Evolutionary conservation across 352 stramenopile genomes (phyloP), one percentile per base, ranked within the genome.

Genomic region (Pythium volutum): DNA sequence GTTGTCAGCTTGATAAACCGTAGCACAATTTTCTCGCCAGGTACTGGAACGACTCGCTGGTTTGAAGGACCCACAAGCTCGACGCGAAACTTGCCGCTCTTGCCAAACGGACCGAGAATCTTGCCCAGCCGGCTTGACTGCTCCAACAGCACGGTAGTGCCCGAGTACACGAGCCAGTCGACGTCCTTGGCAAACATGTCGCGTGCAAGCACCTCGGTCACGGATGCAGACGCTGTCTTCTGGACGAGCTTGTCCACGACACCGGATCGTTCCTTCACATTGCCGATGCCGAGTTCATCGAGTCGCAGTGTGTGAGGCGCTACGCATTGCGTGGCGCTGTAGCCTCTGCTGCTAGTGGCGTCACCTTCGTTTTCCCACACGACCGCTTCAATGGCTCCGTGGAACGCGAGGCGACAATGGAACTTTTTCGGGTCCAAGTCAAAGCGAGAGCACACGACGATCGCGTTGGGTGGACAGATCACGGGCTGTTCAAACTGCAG

Each of bases 111-210:
- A 6, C 75, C 81, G 2, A 87, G 41, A 46, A 94, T 86, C 4
- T 41, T 69, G 1, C 83, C 84, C 0, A 92, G 64, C 16, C 47
- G 34, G 1, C 62, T 63, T 0, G 67, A 67, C 26, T 66, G 41
- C 23, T 75, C 59, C 4, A 89, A 88, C 22, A 89, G 55, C 41
- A 96, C 77, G 0, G 66, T 63, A 4, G 59, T 66, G 16, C 62
- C 70, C 3, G 71, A 58, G 63, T 89, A 96, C 18, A 91, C 75
- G 10, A 64, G 69, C 72, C 85, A 84, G 58, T 84, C 85, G 1
- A 86, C 80, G 50, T 89, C 74, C 38, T 91, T 96, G 2, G 73
- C 70, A 41, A 93, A 91, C 76, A 96, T 81, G 26, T 91, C 82
- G 7, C 75, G 77, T 12, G 77, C 82, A 23, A 93, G 78, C 10